Base-by-base conservation (phyloP, 140 eudicot species). In the Bidens hawaiensis region DNA sequence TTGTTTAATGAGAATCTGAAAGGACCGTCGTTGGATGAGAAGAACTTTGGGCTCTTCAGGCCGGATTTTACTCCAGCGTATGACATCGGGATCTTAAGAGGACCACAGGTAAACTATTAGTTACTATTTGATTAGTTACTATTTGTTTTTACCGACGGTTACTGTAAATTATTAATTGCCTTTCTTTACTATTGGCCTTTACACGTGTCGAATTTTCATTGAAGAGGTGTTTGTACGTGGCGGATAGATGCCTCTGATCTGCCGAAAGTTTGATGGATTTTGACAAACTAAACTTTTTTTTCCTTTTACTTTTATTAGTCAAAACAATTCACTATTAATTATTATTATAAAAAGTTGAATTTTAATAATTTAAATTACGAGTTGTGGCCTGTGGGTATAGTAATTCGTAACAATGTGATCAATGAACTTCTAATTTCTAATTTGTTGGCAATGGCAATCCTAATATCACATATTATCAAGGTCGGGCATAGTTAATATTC, bases 31-130 rank as follows among this genome's bases (percentile, higher is more conserved):
- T 10, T 80, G 59, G 94, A 88, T 7, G 99, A 93, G 78, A 75
- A 62, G 81, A 93, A 83, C 27, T 93, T 88, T 25, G 99, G 99
- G 30, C 77, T 93, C 27, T 82, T 93, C 38, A 68, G 82, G 18
- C 89, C 96, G 28, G 96, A 93, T 78, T 93, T 93, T 38, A 73
- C 65, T 1, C 77, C 79, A 9, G 96, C 77, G 24, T 93, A 93
- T 64, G 78, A 93, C 51, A 75, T 74, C 33, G 96, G 96, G n/a
- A 65, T 93, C 45, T 6, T 93, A 72, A 77, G 86, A 2, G 78
- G 61, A 4, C 40, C 78, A 36, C 67, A 66, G 80, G 84, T 77
- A 69, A 25, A 27, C 4, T 10, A 15, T 8, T 25, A 4, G 0
- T 26, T 40, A 23, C 48, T n/a, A n/a, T n/a, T n/a, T n/a, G n/a